Conservation (phyloP, 768 basidiomycete species). For the Ephemerocybe angulata region DNA sequence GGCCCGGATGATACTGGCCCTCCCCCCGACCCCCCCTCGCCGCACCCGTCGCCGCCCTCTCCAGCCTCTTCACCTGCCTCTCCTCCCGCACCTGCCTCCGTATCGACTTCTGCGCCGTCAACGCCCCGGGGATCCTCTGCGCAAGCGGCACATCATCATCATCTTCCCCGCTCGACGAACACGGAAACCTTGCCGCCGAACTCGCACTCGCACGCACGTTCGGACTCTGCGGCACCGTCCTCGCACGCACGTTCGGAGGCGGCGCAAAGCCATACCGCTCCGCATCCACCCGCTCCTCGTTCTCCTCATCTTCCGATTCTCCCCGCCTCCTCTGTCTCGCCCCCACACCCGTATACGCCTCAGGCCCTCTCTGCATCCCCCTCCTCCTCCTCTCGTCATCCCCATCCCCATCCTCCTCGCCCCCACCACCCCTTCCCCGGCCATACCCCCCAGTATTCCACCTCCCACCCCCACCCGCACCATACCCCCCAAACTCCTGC, state of each 20-base stretch:
- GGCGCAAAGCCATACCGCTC: too few relatives aligned
- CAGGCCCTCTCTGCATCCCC: conserved; percentile 13
- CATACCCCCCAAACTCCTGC: too few relatives aligned
- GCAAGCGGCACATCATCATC: conserved; percentile 87
- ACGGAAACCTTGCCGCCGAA: neutral
- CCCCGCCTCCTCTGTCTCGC: too few relatives aligned
- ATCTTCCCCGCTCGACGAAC: conserved; percentile 27
- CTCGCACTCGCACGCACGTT: too few relatives aligned
- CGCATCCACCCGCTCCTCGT: too few relatives aligned
- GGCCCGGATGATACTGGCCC: neutral
- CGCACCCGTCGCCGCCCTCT: conserved; percentile 32
- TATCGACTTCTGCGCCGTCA: conserved; percentile 79
- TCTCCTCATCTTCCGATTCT: too few relatives aligned
- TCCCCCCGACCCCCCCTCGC: conserved; percentile 4
- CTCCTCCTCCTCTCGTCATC: conserved; percentile 34
- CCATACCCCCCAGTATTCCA: conserved; percentile 21
- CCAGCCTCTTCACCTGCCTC: conserved; percentile 49
- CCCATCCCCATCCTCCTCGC: conserved; percentile 36
- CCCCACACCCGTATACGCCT: too few relatives aligned
- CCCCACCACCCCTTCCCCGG: conserved; percentile 23
- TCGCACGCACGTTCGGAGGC: too few relatives aligned
- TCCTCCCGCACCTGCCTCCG: conserved; percentile 69
- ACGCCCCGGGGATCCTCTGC: conserved; percentile 74
- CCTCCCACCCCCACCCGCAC: neutral
- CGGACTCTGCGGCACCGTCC: too few relatives aligned